Evolutionary conservation across 192 early-diverging fungal species (phyloP).

Genomic region (Entomortierella lignicola): DNA sequence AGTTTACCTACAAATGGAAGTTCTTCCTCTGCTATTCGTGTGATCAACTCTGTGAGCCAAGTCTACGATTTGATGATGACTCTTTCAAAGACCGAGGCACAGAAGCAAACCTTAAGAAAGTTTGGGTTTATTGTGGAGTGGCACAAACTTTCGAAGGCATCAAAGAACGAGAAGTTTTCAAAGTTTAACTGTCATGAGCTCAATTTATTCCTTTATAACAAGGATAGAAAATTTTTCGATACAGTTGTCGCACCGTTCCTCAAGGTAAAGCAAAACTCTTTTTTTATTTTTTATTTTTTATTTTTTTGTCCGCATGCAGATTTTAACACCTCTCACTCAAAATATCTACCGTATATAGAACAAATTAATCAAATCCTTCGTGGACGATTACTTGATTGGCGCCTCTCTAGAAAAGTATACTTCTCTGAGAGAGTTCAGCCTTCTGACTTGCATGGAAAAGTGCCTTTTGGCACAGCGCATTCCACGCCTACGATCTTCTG

Average conservation of each 20-base stretch:
- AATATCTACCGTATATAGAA: constrained; percentile 55
- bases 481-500: constrained; percentile 19
- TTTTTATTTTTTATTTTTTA: background rate
- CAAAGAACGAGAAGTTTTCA: constrained; percentile 53
- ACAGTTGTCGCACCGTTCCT: constrained; percentile 45
- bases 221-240: constrained; percentile 57
- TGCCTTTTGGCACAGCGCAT: constrained; percentile 54
- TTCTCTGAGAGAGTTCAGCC: constrained; percentile 31
- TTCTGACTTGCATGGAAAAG: constrained; percentile 55
- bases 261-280: constrained; percentile 45
- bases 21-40: constrained; percentile 31
- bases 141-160: constrained; percentile 19
- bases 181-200: constrained; percentile 58
- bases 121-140: constrained; percentile 56
- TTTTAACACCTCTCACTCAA: too few species aligned
- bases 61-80: constrained; percentile 51
- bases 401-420: constrained; percentile 44
- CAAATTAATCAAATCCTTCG: constrained; percentile 59
- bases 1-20: constrained; percentile 26
- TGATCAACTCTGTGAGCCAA: constrained; percentile 45
- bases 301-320: too few species aligned
- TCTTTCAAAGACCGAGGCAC: background rate
- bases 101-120: constrained; percentile 17
- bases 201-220: constrained; percentile 62
- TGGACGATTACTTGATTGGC: constrained; percentile 59